A percentile compares a stretch with the other conserved stretches of the same genome.
These are phyloP conservation scores for Solanum hybrid DNA, from an alignment of 305 asterid genomes.

Conservation along the genomic window DNA sequence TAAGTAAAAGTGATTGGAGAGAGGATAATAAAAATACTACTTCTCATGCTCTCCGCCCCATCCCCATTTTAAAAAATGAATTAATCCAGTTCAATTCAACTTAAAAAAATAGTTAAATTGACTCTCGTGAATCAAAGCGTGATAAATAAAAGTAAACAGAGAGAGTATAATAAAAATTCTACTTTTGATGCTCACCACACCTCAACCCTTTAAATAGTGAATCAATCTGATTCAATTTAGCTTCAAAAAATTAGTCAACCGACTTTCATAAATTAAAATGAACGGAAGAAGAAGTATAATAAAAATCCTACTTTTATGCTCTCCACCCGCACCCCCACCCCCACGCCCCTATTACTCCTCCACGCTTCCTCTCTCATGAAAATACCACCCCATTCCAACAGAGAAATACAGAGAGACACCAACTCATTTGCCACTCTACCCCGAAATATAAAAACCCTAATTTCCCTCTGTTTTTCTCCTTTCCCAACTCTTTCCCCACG, in stretches of 20 bases:
- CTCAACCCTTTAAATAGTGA: background rate
- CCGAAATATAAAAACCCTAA: slow-evolving; percentile 33
- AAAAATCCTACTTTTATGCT: background rate
- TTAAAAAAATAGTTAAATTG: too few relatives aligned
- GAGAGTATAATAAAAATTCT: background rate
- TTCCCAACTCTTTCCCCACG: background rate
- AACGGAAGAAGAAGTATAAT: background rate
- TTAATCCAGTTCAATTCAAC: background rate
- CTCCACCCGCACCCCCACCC: background rate
- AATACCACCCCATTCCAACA: background rate
- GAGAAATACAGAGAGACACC: slow-evolving; percentile 9
- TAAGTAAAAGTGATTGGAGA: too few relatives aligned
- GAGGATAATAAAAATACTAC: background rate
- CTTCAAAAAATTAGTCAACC: too few relatives aligned
- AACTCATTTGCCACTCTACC: slow-evolving; percentile 31
- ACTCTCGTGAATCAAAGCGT: too few relatives aligned
- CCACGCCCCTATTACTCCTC: background rate
- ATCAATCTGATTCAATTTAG: background rate
- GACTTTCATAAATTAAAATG: too few relatives aligned
- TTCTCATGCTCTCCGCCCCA: background rate
- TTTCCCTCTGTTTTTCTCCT: slow-evolving; percentile 12
- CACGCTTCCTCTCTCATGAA: background rate
- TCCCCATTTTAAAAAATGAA: background rate
- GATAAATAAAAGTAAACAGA: too few relatives aligned
- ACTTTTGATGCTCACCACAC: background rate